phyloP scores from a whole-genome alignment of 75 land plant species.

The Cupressus sempervirens region DNA sequence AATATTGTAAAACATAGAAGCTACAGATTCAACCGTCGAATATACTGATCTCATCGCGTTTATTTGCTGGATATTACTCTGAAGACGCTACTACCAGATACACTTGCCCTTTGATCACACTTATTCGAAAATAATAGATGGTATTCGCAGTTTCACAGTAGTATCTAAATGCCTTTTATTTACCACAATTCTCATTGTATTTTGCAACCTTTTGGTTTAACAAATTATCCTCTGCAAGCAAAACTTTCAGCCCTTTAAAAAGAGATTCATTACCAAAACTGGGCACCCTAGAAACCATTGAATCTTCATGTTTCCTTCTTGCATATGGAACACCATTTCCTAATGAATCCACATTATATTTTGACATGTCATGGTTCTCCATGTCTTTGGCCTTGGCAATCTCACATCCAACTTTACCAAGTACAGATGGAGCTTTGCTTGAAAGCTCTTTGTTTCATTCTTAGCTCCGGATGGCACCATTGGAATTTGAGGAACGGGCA shows the following conservation, averaged over 20 bases:
- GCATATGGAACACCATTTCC: not conserved
- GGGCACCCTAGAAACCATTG: not conserved
- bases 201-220: slow-evolving; percentile 45
- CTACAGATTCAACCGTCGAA: too few relatives aligned
- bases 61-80: too few relatives aligned
- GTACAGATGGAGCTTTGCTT: not conserved
- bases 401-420: not conserved
- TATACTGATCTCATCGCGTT: too few relatives aligned
- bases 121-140: too few relatives aligned
- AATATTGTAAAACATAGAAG: too few relatives aligned
- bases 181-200: too few relatives aligned
- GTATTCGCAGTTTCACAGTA: too few relatives aligned
- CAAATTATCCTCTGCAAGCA: slow-evolving; percentile 45
- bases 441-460: slow-evolving; percentile 2
- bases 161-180: too few relatives aligned
- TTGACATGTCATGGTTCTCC: not conserved
- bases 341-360: not conserved
- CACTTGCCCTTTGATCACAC: too few relatives aligned
- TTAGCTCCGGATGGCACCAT: not conserved
- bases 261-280: not conserved
- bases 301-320: not conserved
- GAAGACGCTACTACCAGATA: too few relatives aligned
- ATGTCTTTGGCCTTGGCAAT: too few relatives aligned
- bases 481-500: not conserved
- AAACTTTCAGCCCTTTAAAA: slow-evolving; percentile 28